Evolutionary conservation across 345 rosid species (phyloP).

Genomic region (Atalantia buxifolia): DNA sequence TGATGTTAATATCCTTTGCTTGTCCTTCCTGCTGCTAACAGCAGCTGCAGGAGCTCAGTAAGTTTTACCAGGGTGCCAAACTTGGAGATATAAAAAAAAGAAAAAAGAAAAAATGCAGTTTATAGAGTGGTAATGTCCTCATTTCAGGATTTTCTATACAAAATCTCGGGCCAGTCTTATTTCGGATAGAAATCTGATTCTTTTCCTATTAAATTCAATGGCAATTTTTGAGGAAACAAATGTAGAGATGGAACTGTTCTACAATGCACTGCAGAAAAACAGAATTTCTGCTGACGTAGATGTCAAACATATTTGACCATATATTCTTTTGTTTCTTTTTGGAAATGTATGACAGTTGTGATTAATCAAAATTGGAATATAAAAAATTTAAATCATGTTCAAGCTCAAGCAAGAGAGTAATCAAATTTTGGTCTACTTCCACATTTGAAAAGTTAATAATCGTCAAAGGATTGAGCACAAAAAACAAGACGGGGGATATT

Average conservation of each 20-base stretch:
- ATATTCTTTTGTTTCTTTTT: neutral
- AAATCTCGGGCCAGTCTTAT: neutral
- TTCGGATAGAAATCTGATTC: neutral
- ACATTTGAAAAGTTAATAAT: no score
- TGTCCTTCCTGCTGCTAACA: neutral
- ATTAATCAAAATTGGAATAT: neutral
- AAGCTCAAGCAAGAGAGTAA: neutral
- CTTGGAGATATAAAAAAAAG: neutral
- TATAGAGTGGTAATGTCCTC: neutral
- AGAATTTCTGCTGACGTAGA: neutral
- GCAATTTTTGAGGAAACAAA: neutral
- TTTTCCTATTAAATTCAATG: neutral
- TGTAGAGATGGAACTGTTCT: neutral
- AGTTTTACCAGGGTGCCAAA: neutral
- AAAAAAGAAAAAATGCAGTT: neutral
- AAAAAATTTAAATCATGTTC: neutral
- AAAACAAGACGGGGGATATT: neutral
- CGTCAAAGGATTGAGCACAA: neutral
- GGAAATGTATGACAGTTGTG: neutral
- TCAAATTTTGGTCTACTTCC: neutral
- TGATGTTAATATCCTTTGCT: neutral
- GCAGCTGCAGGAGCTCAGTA: neutral
- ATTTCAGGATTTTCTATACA: neutral
- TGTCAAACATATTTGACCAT: neutral
- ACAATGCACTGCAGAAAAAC: neutral